Evolutionary conservation across 2,329 filamentous ascomycete species (phyloP).

Genomic region (Lasiodiplodia hormozganensis): DNA sequence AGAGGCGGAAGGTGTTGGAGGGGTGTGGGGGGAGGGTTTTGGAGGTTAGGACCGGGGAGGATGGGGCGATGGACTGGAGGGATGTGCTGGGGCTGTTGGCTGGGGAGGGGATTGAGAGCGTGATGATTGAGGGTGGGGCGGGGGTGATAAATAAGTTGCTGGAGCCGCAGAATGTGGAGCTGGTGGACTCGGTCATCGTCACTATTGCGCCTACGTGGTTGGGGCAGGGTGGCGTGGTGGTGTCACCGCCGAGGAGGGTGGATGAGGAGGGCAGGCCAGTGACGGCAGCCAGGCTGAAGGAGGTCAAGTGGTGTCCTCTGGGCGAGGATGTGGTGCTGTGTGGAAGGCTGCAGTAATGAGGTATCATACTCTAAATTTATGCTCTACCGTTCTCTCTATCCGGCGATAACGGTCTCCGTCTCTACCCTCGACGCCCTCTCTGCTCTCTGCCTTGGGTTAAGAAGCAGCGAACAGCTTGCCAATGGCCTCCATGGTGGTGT

Average conservation of each 20-base stretch:
- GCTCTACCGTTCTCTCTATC: conserved; percentile 35
- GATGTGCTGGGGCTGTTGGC: conserved; percentile 66
- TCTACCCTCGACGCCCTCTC: conserved; percentile 47
- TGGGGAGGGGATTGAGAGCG: conserved; percentile 69
- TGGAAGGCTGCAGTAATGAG: conserved; percentile 55
- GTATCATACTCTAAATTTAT: background rate
- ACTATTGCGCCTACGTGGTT: conserved; percentile 91
- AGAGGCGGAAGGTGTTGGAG: conserved; percentile 39
- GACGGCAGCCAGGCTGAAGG: conserved; percentile 69
- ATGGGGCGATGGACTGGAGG: conserved; percentile 60
- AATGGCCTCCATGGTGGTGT: conserved; percentile 69
- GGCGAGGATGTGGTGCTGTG: conserved; percentile 86
- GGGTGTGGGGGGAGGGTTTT: conserved; percentile 39
- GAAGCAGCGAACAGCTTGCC: conserved; percentile 57
- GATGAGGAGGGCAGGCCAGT: conserved; percentile 57
- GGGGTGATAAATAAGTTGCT: conserved; percentile 82
- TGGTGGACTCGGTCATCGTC: conserved; percentile 81
- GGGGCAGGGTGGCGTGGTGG: conserved; percentile 80
- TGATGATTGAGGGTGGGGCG: conserved; percentile 93
- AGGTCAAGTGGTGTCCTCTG: conserved; percentile 77
- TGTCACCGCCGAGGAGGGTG: conserved; percentile 69
- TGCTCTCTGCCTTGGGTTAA: conserved; percentile 44
- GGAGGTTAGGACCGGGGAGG: conserved; percentile 46
- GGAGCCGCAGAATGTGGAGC: conserved; percentile 62
- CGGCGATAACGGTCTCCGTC: conserved; percentile 54